Evolutionary conservation across 1,284 basidiomycete genomes (phyloP), one percentile per base, ranked within the genome.

Genomic region (Apiotrichum veenhuisii): DNA sequence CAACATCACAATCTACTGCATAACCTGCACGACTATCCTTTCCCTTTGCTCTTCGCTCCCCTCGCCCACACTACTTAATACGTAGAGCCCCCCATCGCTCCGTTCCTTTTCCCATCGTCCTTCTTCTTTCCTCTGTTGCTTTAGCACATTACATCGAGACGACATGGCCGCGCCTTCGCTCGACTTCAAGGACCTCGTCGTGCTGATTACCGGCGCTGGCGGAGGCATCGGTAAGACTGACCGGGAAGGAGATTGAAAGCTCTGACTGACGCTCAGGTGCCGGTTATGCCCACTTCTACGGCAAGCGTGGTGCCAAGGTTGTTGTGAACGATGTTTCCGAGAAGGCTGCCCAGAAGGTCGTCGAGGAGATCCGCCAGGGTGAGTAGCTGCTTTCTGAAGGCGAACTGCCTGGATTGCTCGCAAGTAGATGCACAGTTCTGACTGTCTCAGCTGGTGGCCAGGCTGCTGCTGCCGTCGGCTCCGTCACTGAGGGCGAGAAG

Each of bases 261-360:
- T n/a, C n/a, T n/a, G n/a, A n/a, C n/a, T n/a, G n/a, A n/a, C n/a
- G n/a, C n/a, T n/a, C n/a, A n/a, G n/a, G n/a, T n/a, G n/a, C n/a
- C 71, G 93, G 94, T 30, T 97, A 98, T 78, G 89, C 94, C 1
- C 80, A 89, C 55, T 82, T 93, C 66, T 97, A 92, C 75, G 94
- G 92, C 33, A 84, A 88, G 14, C 83, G 91, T 55, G 95, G 95
- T 14, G 92, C 93, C 18, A 93, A 91, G 68, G 85, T 98, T 58
- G 89, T 98, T 62, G 89, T 98, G 43, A 96, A 97, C 72, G 96
- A 98, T 78, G 89, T 98, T 73, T 92, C 88, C 70, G 82, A 81
- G 54, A 85, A 86, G 62, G 89, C 91, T 22, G 95, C 95, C 5
- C 89, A 96, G 76, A 88, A 87, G 66, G 92, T 96, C 30, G 94